Evolutionary conservation across 1,284 basidiomycete species (phyloP), one percentile per base, ranked within the genome.

Genomic region (Pisolithus thermaeus): DNA sequence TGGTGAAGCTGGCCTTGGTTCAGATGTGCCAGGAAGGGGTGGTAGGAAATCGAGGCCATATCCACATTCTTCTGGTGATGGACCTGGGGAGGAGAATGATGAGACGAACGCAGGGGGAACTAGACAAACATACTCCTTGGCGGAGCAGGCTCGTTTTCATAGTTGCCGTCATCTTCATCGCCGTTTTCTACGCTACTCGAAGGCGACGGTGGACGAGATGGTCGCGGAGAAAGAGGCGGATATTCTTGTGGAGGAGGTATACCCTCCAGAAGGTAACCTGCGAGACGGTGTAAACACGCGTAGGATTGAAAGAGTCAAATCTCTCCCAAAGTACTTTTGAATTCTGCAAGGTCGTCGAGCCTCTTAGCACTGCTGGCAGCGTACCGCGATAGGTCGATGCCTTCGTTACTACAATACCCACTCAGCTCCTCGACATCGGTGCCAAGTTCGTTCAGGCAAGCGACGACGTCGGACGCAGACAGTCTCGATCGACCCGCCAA

Each of bases 381-480:
- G 65, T 87, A 88, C 35, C 83, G 74, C 38, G 75, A 73, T 52
- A 89, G 64, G 58, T 90, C 88, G 58, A 71, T 73, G 12, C 76
- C 86, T 64, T 90, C 87, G 1, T 75, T 71, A 25, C 67, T 64
- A 47, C 72, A 77, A 59, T 85, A 90, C 53, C 85, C 82, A 23
- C 63, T 69, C 46, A 90, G 67, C 62, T 90, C 87, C 8, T 86
- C 79, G 18, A 86, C 52, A 43, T 73, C 77, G 0, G 86, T 74
- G 20, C 87, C 87, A 12, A 90, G 69, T 51, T 89, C 87, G n/a
- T 79, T 79, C 27, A 90, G 70, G 3, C 84, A 85, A n/a, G 72
- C 71, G 2, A 82, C 58, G 7, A 81, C 79, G 67, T 90, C 88
- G 46, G 70, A 67, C 1, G 75, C 66, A 9, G 77, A 78, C 6